phyloP scores from a whole-genome alignment of 2,329 filamentous ascomycete genomes.

The Cercospora citrullina region DNA sequence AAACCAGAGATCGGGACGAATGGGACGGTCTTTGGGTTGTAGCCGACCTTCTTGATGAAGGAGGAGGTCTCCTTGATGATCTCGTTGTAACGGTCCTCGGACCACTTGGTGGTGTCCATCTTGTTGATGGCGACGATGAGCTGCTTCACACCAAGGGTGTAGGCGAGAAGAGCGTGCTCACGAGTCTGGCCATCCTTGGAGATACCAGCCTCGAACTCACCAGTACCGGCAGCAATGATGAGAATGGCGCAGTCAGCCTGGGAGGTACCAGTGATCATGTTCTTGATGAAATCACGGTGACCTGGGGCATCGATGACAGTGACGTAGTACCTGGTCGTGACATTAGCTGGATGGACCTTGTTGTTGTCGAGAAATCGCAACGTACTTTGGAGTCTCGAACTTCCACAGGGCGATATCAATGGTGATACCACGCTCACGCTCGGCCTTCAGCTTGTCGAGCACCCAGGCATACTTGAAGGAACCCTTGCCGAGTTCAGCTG shows the following conservation, averaged over 20 bases:
- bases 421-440: conserved; percentile 99
- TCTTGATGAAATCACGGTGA: conserved; percentile 99
- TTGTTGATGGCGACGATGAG: conserved; percentile 99
- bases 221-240: conserved; percentile 99
- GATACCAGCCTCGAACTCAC: conserved; percentile 99
- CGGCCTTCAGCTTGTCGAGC: conserved; percentile 99
- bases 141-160: conserved; percentile 99
- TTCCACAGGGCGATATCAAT: conserved; percentile 99
- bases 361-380: background rate
- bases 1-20: conserved; percentile 99
- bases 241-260: conserved; percentile 99
- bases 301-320: conserved; percentile 76
- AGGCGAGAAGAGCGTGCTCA: conserved; percentile 99
- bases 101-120: conserved; percentile 99
- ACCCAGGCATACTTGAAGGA: conserved; percentile 99
- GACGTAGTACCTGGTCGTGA: conserved; percentile 13
- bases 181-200: conserved; percentile 99
- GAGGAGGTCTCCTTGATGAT: conserved; percentile 99
- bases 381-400: conserved; percentile 98
- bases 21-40: conserved; percentile 97
- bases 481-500: conserved; percentile 98
- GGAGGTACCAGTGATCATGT: conserved; percentile 99
- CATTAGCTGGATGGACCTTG: background rate
- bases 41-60: conserved; percentile 99
- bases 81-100: conserved; percentile 92